Evolutionary conservation across 176 grass and related monocot genomes (phyloP).

Genomic region (Oryza officinalis): DNA sequence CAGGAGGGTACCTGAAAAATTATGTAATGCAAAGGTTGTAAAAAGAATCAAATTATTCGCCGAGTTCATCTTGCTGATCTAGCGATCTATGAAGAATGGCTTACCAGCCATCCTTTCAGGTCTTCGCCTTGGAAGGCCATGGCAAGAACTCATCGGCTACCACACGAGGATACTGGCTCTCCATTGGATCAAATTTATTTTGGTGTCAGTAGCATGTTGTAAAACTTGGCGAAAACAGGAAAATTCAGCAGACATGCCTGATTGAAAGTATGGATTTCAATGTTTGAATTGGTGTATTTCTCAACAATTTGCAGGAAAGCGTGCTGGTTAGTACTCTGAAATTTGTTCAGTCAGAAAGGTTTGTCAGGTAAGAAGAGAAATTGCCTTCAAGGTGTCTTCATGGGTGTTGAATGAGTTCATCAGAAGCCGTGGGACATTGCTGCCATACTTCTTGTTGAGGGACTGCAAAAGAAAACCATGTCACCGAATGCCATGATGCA

Average conservation of each 20-base stretch:
- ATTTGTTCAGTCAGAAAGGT: neutral
- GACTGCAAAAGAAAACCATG: constrained; percentile 37
- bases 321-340: constrained; percentile 5
- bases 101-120: constrained; percentile 81
- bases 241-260: constrained; percentile 36
- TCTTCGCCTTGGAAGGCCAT: constrained; percentile 69
- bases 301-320: constrained; percentile 66
- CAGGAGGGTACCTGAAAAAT: constrained; percentile 85
- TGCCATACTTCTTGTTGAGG: constrained; percentile 93
- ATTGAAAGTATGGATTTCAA: constrained; percentile 95
- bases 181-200: constrained; percentile 32
- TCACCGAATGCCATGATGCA: no score
- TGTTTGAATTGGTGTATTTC: constrained; percentile 76
- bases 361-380: neutral
- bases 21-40: neutral
- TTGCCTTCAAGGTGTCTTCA: constrained; percentile 84
- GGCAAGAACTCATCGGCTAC: constrained; percentile 76
- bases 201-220: neutral
- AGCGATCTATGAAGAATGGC: neutral
- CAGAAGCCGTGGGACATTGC: constrained; percentile 88
- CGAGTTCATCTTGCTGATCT: neutral
- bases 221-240: neutral
- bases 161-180: constrained; percentile 96
- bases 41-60: neutral
- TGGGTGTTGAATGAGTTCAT: constrained; percentile 99